Base-by-base conservation (phyloP, 768 basidiomycete genomes). In the Strobilomyces dryophilus region DNA sequence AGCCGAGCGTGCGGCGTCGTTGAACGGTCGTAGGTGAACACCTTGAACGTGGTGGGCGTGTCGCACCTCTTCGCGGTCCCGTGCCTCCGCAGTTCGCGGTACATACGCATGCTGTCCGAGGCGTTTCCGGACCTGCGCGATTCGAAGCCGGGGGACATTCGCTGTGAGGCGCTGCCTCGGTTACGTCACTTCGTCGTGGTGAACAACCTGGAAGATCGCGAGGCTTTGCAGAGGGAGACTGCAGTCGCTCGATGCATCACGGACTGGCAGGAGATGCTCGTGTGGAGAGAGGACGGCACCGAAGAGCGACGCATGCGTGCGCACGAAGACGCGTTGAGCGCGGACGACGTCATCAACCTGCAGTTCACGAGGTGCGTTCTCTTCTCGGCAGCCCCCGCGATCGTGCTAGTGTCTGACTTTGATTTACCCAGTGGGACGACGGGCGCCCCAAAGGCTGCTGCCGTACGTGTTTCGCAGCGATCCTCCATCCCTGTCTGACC, bases 391-490 rank as follows among this genome's bases (percentile, higher is more conserved):
- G 24, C 24, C 24, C 32, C 53, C 24, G 43, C 20, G 49, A 24
- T 36, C 31, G 20, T 18, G 32, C n/a, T n/a, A n/a, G 11, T n/a
- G 4, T 24, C 50, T 48, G 45, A 60, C 47, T 5, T 40, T 39
- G 34, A 31, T 36, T 18, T 12, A 5, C 6, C 41, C 56, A 91
- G 89, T 60, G 89, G 89, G 5, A 92, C 91, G 10, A 92, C 90
- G 3, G 90, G 89, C 14, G 64, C 74, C 0, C 89, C 91, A 0
- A 93, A 92, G 66, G 91, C 88, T 17, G 90, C 90, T 49, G 89
- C 89, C 21, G 89, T 91, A 65, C 20, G 78, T 71, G 26, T 11
- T 49, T 21, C 12, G 7, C 27, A 24, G 24, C 32, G 9, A 5
- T 20, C 1, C 1, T n/a, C 1, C 36, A 4, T 24, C 24, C 24